These are phyloP conservation scores for Sphaerostilbella broomeana DNA, from an alignment of 2,329 filamentous ascomycete genomes.

Conservation along the genomic window DNA sequence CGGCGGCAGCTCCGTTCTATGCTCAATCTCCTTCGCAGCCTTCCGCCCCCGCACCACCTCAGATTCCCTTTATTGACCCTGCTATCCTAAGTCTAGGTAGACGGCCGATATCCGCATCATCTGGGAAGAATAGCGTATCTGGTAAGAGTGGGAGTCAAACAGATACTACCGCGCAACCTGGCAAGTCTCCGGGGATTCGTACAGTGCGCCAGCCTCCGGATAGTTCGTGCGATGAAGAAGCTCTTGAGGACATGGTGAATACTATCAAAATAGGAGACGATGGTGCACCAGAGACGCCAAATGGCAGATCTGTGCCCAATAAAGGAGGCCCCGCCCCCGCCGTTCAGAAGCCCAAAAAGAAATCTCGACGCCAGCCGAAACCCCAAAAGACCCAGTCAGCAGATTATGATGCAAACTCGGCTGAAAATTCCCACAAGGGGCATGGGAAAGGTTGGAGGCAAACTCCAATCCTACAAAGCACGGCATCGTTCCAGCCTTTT, in stretches of 20 bases:
- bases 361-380: slow-evolving; percentile 27
- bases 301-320: background rate
- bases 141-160: slow-evolving; percentile 5
- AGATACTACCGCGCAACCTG: slow-evolving; percentile 4
- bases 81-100: slow-evolving; percentile 68
- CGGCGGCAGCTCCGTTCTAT: background rate
- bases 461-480: slow-evolving; percentile 54
- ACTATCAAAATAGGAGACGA: slow-evolving; percentile 17
- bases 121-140: slow-evolving; percentile 7
- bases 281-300: background rate
- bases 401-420: slow-evolving; percentile 21
- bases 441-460: slow-evolving; percentile 53
- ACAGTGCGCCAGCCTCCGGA: slow-evolving; percentile 4
- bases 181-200: slow-evolving; percentile 8
- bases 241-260: slow-evolving; percentile 23
- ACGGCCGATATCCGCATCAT: slow-evolving; percentile 28
- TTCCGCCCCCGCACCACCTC: no score
- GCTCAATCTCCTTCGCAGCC: slow-evolving; percentile 18
- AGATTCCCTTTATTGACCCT: slow-evolving; percentile 63
- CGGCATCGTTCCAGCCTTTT: slow-evolving; percentile 57
- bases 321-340: slow-evolving; percentile 13
- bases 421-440: slow-evolving; percentile 23
- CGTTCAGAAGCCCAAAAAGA: slow-evolving; percentile 26
- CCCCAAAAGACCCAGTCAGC: slow-evolving; percentile 23
- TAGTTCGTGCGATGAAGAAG: slow-evolving; percentile 16